Evolutionary conservation across 1,284 basidiomycete species (phyloP).

Genomic region (Meripilus lineatus): DNA sequence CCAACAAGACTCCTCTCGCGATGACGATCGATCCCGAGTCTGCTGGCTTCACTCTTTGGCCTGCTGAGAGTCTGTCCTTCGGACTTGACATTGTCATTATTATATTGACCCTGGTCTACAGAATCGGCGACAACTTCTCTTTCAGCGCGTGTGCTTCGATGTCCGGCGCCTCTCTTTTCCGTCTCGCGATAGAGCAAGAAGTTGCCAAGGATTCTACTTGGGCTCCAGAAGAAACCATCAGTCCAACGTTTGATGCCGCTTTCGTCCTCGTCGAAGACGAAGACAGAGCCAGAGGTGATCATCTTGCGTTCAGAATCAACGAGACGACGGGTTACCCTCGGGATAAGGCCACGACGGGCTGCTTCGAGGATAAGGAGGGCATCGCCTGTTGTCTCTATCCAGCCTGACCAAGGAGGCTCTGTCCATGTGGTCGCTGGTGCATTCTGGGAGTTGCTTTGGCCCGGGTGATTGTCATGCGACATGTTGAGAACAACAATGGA

Average conservation of each 20-base stretch:
- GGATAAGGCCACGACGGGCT: conserved; percentile 84
- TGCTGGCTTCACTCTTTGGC: conserved; percentile 50
- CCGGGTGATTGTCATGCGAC: conserved; percentile 26
- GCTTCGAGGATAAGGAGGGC: conserved; percentile 95
- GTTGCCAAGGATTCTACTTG: conserved; percentile 86
- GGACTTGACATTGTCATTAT: conserved; percentile 28
- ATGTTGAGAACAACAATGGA: conserved; percentile 17
- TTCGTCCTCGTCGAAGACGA: conserved; percentile 97
- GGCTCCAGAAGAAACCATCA: conserved; percentile 93
- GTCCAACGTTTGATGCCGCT: conserved; percentile 99
- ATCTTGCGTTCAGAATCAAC: conserved; percentile 91
- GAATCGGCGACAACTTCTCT: conserved; percentile 29
- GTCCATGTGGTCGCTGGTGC: conserved; percentile 51
- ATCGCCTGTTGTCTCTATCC: conserved; percentile 94
- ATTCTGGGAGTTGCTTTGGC: conserved; percentile 13
- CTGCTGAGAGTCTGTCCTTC: conserved; percentile 52
- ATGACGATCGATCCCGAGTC: conserved; percentile 53
- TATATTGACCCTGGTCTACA: conserved; percentile 17
- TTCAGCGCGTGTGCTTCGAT: conserved; percentile 45
- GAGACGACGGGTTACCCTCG: conserved; percentile 89
- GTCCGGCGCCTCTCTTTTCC: conserved; percentile 69
- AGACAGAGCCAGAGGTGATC: conserved; percentile 92
- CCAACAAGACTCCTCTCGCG: conserved; percentile 82
- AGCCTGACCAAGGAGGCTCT: conserved; percentile 85
- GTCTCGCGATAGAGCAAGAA: conserved; percentile 94